A percentile compares a stretch with the other conserved stretches of the same genome.
Conservation (phyloP, 208 protist species). For the Trypanosoma conorhini region DNA sequence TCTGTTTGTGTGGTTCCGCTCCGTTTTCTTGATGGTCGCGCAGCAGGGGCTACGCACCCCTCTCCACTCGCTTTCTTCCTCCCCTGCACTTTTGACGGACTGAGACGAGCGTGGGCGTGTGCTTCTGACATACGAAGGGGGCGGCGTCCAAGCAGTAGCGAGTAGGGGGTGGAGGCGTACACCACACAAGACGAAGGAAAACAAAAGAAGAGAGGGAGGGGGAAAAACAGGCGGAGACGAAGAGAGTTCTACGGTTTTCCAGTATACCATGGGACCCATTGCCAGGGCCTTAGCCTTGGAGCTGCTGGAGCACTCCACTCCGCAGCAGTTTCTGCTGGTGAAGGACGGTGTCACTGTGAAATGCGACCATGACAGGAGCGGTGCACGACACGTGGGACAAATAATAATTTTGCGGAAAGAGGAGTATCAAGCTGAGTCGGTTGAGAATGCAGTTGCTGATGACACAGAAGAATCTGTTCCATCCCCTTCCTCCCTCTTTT, state of each 20-base stretch:
- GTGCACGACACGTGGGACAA: not conserved
- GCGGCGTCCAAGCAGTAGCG: not conserved
- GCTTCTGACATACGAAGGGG: not conserved
- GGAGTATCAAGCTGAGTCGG: not conserved
- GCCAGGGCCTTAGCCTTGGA: not conserved
- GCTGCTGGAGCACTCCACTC: not conserved
- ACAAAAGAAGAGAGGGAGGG: not conserved
- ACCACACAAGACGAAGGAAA: not conserved
- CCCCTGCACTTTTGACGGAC: not conserved
- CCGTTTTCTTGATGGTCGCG: no score
- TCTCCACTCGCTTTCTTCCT: no score
- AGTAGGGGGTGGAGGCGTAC: not conserved
- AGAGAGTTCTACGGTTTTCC: no score
- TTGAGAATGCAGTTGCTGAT: not conserved
- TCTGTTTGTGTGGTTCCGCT: not conserved
- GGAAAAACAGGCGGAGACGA: not conserved
- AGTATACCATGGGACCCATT: not conserved
- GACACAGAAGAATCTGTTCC: not conserved
- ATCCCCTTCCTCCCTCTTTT: not conserved
- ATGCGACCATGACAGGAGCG: not conserved
- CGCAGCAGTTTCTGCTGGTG: not conserved
- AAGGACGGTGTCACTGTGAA: not conserved
- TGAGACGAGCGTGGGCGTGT: not conserved
- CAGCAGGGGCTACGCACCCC: no score
- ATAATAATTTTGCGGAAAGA: not conserved